phyloP scores from a whole-genome alignment of 1,284 basidiomycete species.

The Ceratobasidium sp. region DNA sequence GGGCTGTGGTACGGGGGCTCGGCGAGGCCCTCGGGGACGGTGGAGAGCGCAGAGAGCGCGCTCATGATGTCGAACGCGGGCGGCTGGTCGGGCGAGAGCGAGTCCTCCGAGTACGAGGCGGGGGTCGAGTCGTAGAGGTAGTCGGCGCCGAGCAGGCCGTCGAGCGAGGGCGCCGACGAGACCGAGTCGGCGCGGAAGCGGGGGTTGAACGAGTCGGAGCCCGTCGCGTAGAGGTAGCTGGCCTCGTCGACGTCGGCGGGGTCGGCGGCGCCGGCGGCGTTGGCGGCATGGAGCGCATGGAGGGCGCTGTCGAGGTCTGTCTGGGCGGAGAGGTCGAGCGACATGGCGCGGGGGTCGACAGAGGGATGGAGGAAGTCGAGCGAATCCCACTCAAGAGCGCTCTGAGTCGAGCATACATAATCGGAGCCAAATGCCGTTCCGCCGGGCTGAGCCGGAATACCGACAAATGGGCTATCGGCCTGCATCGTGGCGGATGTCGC shows the following conservation, averaged over 20 bases:
- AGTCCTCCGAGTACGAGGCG: slow-evolving; percentile 44
- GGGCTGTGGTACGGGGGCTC: slow-evolving; percentile 43
- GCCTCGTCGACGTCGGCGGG: slow-evolving; percentile 54
- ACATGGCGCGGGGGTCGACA: slow-evolving; percentile 61
- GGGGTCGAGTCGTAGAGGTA: slow-evolving; percentile 45
- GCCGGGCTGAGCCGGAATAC: slow-evolving; percentile 40
- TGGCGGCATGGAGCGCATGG: slow-evolving; percentile 51
- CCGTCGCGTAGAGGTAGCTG: slow-evolving; percentile 66
- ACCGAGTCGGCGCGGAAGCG: slow-evolving; percentile 74
- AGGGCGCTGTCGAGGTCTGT: slow-evolving; percentile 55
- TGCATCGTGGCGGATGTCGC: slow-evolving; percentile 20
- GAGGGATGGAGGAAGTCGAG: slow-evolving; percentile 62
- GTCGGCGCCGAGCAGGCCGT: slow-evolving; percentile 42
- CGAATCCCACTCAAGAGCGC: slow-evolving; percentile 51
- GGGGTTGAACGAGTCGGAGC: slow-evolving; percentile 61
- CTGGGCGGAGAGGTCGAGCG: slow-evolving; percentile 59
- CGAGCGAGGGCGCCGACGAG: slow-evolving; percentile 60
- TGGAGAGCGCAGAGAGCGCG: slow-evolving; percentile 44
- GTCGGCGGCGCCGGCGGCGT: slow-evolving; percentile 50
- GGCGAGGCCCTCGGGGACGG: slow-evolving; percentile 46
- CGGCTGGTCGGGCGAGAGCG: slow-evolving; percentile 21
- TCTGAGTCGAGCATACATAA: slow-evolving; percentile 25
- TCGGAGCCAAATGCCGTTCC: slow-evolving; percentile 45
- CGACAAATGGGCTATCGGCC: slow-evolving; percentile 43
- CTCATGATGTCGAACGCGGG: slow-evolving; percentile 39